Evolutionary conservation across 2,329 filamentous ascomycete genomes (phyloP).

Genomic region (Arthrobotrys sphaeroides): DNA sequence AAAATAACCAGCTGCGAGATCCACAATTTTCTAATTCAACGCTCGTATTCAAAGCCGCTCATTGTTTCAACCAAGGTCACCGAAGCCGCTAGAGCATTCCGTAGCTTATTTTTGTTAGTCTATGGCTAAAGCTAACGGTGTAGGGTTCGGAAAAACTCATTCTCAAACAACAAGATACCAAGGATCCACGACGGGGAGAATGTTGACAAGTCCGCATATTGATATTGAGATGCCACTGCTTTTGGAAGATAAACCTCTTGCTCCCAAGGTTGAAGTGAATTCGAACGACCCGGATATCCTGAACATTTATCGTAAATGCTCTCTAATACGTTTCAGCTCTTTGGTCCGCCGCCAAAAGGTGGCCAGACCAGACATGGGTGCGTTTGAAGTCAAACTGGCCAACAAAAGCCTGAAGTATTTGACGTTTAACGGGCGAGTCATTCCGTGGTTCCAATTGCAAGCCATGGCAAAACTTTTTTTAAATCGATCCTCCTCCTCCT

Average conservation of each 20-base stretch:
- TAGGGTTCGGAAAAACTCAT: conserved; percentile 54
- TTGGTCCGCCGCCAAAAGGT: neutral
- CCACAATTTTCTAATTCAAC: conserved; percentile 15
- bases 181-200: conserved; percentile 47
- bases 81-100: conserved; percentile 35
- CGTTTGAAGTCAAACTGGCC: conserved; percentile 14
- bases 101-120: conserved; percentile 2
- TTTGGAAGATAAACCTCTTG: conserved; percentile 33
- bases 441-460: conserved; percentile 11
- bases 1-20: conserved; percentile 21
- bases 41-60: conserved; percentile 43
- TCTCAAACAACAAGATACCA: conserved; percentile 46
- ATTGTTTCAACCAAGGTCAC: conserved; percentile 43
- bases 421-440: conserved; percentile 7
- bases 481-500: too few species aligned
- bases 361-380: conserved; percentile 21
- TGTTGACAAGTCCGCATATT: conserved; percentile 48
- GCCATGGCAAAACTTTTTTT: too few species aligned
- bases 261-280: neutral
- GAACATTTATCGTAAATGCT: conserved; percentile 15
- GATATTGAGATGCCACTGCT: neutral
- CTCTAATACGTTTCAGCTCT: conserved; percentile 14
- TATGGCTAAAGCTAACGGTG: conserved; percentile 36
- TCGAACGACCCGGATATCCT: conserved; percentile 33
- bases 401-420: neutral